Percentiles rank a stretch among this genome's conserved stretches.
Conservation (phyloP, 208 protist genomes). For the Leishmania amazonensis region DNA sequence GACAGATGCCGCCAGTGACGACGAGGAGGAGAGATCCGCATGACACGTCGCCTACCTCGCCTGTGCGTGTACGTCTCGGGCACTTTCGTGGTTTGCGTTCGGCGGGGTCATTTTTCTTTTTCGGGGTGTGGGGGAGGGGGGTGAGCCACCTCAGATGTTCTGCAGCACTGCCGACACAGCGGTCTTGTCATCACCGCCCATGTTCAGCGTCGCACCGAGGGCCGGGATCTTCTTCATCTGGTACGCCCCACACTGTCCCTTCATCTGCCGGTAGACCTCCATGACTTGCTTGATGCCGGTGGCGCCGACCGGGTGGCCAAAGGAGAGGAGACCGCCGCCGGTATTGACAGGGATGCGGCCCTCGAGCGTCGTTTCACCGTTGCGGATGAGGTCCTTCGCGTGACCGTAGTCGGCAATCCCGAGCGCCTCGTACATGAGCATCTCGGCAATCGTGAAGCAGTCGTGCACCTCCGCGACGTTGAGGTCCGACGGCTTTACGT, state of each 20-base stretch:
- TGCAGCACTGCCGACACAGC: constrained; percentile 83
- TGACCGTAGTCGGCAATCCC: constrained; percentile 86
- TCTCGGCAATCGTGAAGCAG: constrained; percentile 93
- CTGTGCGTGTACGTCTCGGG: not conserved
- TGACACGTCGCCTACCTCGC: too few species aligned
- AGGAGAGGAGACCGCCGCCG: constrained; percentile 88
- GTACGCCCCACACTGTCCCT: constrained; percentile 89
- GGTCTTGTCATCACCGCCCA: constrained; percentile 94
- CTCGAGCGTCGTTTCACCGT: constrained; percentile 73
- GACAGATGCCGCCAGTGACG: not conserved
- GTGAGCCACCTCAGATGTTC: constrained; percentile 59
- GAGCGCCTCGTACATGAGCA: constrained; percentile 95
- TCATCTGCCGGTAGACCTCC: constrained; percentile 94
- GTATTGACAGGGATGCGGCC: constrained; percentile 92
- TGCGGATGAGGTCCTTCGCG: constrained; percentile 77
- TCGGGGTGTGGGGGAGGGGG: not conserved
- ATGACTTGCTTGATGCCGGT: constrained; percentile 93
- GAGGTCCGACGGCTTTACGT: constrained; percentile 61
- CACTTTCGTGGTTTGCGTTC: not conserved
- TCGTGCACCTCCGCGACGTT: constrained; percentile 92
- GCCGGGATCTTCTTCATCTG: constrained; percentile 84
- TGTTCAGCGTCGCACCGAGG: constrained; percentile 89
- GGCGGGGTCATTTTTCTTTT: not conserved
- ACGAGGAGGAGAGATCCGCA: not conserved
- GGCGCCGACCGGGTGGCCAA: constrained; percentile 91